Conservation (phyloP, 495 filamentous ascomycete species). For the Astrocystis sublimbata region DNA sequence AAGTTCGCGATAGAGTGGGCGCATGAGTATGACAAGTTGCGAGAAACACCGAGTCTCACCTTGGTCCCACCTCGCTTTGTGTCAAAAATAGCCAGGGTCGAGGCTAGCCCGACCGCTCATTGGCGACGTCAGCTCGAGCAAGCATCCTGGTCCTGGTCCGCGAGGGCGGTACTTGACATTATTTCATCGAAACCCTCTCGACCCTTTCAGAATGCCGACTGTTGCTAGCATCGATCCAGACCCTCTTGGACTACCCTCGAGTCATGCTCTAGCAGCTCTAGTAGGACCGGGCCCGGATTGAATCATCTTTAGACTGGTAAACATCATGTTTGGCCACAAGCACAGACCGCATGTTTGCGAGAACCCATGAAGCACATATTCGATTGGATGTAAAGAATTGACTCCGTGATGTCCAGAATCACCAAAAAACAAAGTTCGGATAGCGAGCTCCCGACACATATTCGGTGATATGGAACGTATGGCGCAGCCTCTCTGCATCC, state of each 20-base stretch:
- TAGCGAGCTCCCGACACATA: background rate
- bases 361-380: background rate
- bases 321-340: background rate
- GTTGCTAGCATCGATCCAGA: background rate
- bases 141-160: slow-evolving; percentile 17
- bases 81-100: slow-evolving; percentile 29
- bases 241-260: too few relatives aligned
- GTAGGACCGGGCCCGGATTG: too few relatives aligned
- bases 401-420: background rate
- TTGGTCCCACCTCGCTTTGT: slow-evolving; percentile 22
- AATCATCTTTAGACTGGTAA: too few relatives aligned
- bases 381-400: background rate
- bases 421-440: background rate
- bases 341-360: background rate
- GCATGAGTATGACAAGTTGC: background rate
- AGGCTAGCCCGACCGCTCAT: slow-evolving; percentile 14
- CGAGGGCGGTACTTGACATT: background rate
- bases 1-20: background rate
- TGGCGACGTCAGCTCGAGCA: slow-evolving; percentile 28
- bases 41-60: slow-evolving; percentile 4
- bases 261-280: too few relatives aligned
- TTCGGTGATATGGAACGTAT: background rate
- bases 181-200: background rate
- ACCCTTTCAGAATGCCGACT: background rate
- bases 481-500: background rate